Conservation (phyloP, 805 yeast genomes). For the Yarrowia osloensis region DNA sequence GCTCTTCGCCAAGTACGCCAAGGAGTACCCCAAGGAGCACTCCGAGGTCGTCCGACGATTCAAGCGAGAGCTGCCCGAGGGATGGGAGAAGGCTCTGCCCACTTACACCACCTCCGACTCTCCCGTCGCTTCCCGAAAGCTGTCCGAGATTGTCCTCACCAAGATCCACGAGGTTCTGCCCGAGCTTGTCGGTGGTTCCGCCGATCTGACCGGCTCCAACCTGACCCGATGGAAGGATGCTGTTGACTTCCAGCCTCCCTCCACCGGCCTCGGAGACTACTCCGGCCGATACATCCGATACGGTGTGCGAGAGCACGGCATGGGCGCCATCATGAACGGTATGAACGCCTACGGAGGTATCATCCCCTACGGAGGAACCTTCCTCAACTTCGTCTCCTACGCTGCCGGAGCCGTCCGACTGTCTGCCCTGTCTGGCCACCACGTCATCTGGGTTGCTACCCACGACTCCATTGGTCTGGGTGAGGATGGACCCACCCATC, state of each 20-base stretch:
- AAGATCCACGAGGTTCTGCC: conserved; percentile 40
- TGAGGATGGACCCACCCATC: conserved; percentile 60
- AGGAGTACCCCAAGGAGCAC: conserved; percentile 41
- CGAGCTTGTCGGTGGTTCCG: conserved; percentile 44
- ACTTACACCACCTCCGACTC: conserved; percentile 72
- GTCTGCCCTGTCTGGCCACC: conserved; percentile 50
- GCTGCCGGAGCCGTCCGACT: conserved; percentile 55
- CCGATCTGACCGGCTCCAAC: conserved; percentile 44
- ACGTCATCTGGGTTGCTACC: conserved; percentile 53
- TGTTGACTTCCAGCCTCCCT: conserved; percentile 65
- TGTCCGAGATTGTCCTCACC: conserved; percentile 41
- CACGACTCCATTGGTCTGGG: conserved; percentile 59
- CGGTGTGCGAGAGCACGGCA: conserved; percentile 98
- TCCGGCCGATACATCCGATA: conserved; percentile 77
- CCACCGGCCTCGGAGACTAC: conserved; percentile 44
- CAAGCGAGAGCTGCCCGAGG: conserved; percentile 55
- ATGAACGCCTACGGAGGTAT: conserved; percentile 58
- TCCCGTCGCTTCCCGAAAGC: conserved; percentile 45
- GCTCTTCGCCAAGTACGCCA: conserved; percentile 37
- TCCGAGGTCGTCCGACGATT: conserved; percentile 40
- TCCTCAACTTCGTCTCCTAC: conserved; percentile 81
- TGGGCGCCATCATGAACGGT: conserved; percentile 98
- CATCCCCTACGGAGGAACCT: conserved; percentile 95
- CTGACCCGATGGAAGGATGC: conserved; percentile 39
- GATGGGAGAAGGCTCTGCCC: conserved; percentile 80